Base-by-base conservation (phyloP, 1,139 yeast species). In the Suhomyces panamericanus region DNA sequence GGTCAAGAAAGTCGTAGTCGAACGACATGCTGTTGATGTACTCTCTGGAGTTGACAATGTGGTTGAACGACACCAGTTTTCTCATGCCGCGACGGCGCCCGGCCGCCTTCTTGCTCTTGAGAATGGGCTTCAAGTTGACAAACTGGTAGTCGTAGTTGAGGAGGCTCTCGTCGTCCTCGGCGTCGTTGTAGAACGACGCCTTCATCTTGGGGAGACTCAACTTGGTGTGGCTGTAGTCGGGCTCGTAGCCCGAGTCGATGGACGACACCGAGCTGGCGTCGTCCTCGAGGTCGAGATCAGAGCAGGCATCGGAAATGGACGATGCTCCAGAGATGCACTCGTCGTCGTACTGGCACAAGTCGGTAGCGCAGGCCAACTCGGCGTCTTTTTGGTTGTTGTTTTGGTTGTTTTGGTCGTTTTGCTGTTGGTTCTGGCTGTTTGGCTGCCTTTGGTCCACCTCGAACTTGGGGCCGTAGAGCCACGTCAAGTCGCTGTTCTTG, bases 381-480 rank as follows among this genome's bases (percentile, higher is more conserved):
- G 4, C 20, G 4, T 26, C n/a, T 26, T 26, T 10, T 7, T 26
- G 29, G n/a, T 26, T 26, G 29, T 26, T 10, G n/a, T 2, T 10
- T 8, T 7, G 24, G 5, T 8, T 20, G 24, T 8, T 20, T 5
- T 17, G 17, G 17, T 17, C 5, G 8, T 7, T 20, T 26, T n/a
- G n/a, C n/a, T n/a, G n/a, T n/a, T n/a, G n/a, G n/a, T n/a, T n/a
- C n/a, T n/a, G n/a, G n/a, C n/a, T n/a, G n/a, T n/a, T n/a, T n/a
- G n/a, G n/a, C n/a, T n/a, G n/a, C n/a, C n/a, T n/a, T 22, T 32
- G 35, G 15, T 32, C 35, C 28, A 34, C 24, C 26, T 47, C 55
- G 37, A 61, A 63, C 50, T 68, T 67, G 28, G 78, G 78, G 1
- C 78, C 78, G 49, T 67, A 73, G 47, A 74, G 65, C 78, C 77